Conservation (phyloP, 2,329 filamentous ascomycete genomes). For the Calonectria pauciramosa region DNA sequence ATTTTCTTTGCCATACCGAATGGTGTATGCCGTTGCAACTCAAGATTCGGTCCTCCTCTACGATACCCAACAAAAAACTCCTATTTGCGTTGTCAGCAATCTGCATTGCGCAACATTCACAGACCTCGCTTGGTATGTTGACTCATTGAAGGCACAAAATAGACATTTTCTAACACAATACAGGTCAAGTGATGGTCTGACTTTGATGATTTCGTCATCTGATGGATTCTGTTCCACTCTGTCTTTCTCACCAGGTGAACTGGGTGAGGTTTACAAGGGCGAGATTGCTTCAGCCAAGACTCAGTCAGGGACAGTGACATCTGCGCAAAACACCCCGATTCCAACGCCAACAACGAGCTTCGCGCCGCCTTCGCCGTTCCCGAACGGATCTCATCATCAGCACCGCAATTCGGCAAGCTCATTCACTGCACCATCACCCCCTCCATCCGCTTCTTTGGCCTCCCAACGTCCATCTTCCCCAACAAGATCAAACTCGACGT, state of each 20-base stretch:
- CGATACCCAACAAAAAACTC: constrained; percentile 96
- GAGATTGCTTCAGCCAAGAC: constrained; percentile 69
- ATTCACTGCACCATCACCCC: constrained; percentile 70
- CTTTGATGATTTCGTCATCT: constrained; percentile 93
- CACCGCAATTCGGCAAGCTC: constrained; percentile 72
- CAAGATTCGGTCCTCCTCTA: constrained; percentile 96
- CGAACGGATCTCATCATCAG: constrained; percentile 62
- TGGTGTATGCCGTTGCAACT: constrained; percentile 96
- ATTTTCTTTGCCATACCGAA: constrained; percentile 90
- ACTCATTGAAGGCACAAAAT: neutral
- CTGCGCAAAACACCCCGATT: constrained; percentile 76
- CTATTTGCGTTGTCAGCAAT: constrained; percentile 95
- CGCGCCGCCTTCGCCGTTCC: constrained; percentile 72
- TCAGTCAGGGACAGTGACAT: constrained; percentile 58
- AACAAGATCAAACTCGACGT: constrained; percentile 86
- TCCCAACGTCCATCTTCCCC: constrained; percentile 81
- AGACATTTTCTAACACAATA: constrained; percentile 46
- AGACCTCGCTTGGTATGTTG: constrained; percentile 88
- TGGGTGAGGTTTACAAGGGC: constrained; percentile 85
- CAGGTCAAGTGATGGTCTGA: constrained; percentile 65
- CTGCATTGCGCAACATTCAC: constrained; percentile 98
- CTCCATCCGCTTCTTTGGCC: constrained; percentile 67
- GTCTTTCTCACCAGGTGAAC: constrained; percentile 85
- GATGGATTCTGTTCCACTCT: constrained; percentile 97
- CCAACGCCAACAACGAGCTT: constrained; percentile 77